phyloP scores from a whole-genome alignment of 192 early-diverging fungal species.

The Coemansia sp. region DNA sequence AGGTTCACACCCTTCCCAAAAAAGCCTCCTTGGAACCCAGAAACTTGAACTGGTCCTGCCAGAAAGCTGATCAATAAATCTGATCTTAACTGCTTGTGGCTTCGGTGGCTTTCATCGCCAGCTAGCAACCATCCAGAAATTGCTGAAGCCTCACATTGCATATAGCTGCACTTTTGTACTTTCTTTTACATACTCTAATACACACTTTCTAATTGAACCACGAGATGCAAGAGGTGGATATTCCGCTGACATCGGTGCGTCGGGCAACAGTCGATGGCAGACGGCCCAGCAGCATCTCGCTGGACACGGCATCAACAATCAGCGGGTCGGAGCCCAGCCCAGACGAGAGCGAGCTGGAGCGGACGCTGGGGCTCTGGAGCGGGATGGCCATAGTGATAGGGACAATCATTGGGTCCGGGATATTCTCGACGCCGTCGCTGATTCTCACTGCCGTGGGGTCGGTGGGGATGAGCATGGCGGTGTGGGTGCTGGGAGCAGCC shows the following conservation, averaged over 20 bases:
- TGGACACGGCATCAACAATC: background rate
- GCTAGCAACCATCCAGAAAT: no score
- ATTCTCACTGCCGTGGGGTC: slow-evolving; percentile 43
- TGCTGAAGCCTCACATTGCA: no score
- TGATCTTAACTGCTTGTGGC: no score
- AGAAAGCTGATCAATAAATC: no score
- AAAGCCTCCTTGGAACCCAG: no score
- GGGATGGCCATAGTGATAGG: slow-evolving; percentile 52
- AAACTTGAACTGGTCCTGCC: no score
- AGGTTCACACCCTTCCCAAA: no score
- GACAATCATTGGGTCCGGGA: slow-evolving; percentile 52
- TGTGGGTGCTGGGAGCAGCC: slow-evolving; percentile 45
- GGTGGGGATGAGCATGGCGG: slow-evolving; percentile 40
- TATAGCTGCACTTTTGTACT: no score
- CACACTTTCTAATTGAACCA: no score
- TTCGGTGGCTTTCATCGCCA: no score
- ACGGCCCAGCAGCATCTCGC: background rate
- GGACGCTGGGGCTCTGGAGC: slow-evolving; percentile 45
- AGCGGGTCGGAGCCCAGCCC: background rate
- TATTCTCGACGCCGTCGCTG: slow-evolving; percentile 48
- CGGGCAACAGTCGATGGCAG: background rate
- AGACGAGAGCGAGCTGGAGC: slow-evolving; percentile 19
- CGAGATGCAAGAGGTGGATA: slow-evolving; percentile 3
- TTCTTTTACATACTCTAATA: no score
- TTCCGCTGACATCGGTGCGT: slow-evolving; percentile 1